A percentile compares a stretch with the other conserved stretches of the same genome.
phyloP scores from a whole-genome alignment of 2,329 filamentous ascomycete species.

The Cladosporium sp. region DNA sequence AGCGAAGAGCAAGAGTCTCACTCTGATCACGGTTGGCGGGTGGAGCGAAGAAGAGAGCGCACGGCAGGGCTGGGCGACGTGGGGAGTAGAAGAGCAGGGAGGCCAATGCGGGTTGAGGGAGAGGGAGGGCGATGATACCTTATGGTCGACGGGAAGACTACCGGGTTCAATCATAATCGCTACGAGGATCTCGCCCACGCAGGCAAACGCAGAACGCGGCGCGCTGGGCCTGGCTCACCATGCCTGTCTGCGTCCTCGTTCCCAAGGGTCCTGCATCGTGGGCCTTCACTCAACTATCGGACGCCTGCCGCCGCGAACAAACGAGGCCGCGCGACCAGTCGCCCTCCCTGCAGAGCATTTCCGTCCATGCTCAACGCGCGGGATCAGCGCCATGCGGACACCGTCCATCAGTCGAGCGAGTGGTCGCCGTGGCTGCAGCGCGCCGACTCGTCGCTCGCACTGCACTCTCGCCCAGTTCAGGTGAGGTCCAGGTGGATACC shows the following conservation, averaged over 20 bases:
- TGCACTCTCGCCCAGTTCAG: neutral
- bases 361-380: neutral
- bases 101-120: slow-evolving; percentile 7
- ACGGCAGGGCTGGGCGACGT: slow-evolving; percentile 1
- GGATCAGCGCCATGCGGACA: neutral
- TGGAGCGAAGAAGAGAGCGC: neutral
- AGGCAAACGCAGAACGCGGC: neutral
- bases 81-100: slow-evolving; percentile 10
- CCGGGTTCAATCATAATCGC: neutral
- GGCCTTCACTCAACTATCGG: neutral
- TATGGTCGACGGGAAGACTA: neutral
- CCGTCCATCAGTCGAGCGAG: neutral
- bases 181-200: neutral
- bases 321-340: neutral
- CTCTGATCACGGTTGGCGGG: neutral
- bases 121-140: neutral
- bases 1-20: neutral
- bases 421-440: neutral
- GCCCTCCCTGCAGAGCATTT: neutral
- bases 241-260: neutral
- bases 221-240: neutral
- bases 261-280: neutral
- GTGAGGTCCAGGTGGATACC: neutral
- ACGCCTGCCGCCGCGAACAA: neutral
- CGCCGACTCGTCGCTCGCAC: neutral